phyloP scores from a whole-genome alignment of 139 green algal species.

The Chlorella sp. region DNA sequence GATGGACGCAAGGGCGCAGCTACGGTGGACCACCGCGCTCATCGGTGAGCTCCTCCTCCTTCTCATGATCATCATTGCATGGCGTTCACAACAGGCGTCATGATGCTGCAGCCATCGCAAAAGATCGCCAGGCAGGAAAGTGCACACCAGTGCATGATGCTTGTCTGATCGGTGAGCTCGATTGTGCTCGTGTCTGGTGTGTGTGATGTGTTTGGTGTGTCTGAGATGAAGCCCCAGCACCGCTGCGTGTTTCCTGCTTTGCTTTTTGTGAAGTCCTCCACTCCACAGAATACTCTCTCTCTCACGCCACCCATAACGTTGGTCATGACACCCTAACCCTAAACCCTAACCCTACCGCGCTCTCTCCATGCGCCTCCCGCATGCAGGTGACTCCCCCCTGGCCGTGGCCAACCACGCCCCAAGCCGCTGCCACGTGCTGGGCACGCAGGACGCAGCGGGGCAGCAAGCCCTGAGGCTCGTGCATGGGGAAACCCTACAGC shows the following conservation, averaged over 20 bases:
- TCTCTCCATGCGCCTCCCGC: background rate
- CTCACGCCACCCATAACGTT: background rate
- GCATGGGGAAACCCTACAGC: constrained; percentile 21
- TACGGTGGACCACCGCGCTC: constrained; percentile 27
- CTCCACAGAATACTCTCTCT: too few species aligned
- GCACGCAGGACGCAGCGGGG: constrained; percentile 7
- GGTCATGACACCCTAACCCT: background rate
- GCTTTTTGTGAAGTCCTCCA: too few species aligned
- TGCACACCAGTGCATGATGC: background rate
- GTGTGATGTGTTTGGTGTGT: too few species aligned
- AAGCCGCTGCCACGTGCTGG: constrained; percentile 16
- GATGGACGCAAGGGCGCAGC: constrained; percentile 9
- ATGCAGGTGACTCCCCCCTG: constrained; percentile 27
- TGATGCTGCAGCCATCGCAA: background rate
- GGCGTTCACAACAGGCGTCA: background rate
- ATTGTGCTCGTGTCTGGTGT: background rate
- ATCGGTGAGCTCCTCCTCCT: constrained; percentile 10
- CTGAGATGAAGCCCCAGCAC: too few species aligned
- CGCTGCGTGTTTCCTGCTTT: too few species aligned
- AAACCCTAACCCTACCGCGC: background rate
- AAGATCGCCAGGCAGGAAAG: too few species aligned
- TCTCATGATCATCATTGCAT: background rate
- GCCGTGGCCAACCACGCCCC: constrained; percentile 16
- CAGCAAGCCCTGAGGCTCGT: constrained; percentile 20
- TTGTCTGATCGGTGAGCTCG: background rate